phyloP scores from a whole-genome alignment of 2,329 filamentous ascomycete genomes.

The Coccinonectria pachysandricola region DNA sequence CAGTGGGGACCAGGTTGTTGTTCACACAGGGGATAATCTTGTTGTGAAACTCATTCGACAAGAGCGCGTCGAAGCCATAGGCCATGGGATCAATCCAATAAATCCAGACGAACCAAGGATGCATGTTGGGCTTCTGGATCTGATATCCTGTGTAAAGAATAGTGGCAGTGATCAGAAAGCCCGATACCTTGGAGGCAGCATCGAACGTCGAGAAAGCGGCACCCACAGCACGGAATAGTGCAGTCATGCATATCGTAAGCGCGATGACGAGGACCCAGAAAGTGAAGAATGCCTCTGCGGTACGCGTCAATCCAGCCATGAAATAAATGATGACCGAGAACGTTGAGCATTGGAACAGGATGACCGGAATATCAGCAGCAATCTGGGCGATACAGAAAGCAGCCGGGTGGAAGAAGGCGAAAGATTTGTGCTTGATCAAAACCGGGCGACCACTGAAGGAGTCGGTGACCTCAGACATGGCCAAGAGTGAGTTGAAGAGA shows the following conservation, averaged over 20 bases:
- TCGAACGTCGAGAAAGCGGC: constrained; percentile 48
- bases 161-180: constrained; percentile 37
- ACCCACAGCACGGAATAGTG: constrained; percentile 45
- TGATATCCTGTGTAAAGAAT: constrained; percentile 56
- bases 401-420: constrained; percentile 47
- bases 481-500: constrained; percentile 50
- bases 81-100: constrained; percentile 58
- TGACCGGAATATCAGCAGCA: constrained; percentile 42
- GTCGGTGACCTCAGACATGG: constrained; percentile 56
- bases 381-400: constrained; percentile 49
- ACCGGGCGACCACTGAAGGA: constrained; percentile 51
- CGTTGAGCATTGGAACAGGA: constrained; percentile 45
- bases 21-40: constrained; percentile 41
- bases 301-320: constrained; percentile 45
- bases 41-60: constrained; percentile 60
- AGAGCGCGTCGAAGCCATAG: constrained; percentile 58
- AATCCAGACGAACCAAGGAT: constrained; percentile 53
- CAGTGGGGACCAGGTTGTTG: constrained; percentile 39
- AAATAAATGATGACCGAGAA: constrained; percentile 54
- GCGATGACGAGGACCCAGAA: constrained; percentile 45
- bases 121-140: constrained; percentile 51
- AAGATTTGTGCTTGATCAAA: constrained; percentile 46
- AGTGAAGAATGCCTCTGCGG: constrained; percentile 49
- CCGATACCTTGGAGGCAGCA: constrained; percentile 46
- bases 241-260: constrained; percentile 47